Evolutionary conservation across 2,329 filamentous ascomycete genomes (phyloP), one percentile per base, ranked within the genome.

Genomic region (Leptodontidium sp.): DNA sequence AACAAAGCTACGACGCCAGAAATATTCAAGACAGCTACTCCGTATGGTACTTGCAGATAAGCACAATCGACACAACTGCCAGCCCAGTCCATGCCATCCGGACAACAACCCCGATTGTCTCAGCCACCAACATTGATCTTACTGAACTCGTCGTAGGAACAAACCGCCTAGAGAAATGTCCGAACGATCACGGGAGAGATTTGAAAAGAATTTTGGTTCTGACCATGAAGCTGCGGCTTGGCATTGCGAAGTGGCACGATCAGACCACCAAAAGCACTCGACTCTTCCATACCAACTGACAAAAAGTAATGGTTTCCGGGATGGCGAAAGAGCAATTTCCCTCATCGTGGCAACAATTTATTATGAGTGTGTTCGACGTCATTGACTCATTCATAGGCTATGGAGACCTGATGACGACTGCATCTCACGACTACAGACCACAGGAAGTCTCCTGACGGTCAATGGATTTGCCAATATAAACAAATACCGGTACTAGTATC

Each of bases 211-310:
- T 3, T 1, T 2, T 32, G 52, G 52, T 35, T 55, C 29, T n/a
- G 55, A 5, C 35, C 35, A 15, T 40, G 4, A 58, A 21, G 9
- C 14, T 6, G 32, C n/a, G 21, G 11, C 35, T 58, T 58, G 35
- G 35, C 9, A 12, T 43, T n/a, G 35, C 55, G 55, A 40, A 58
- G 35, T 58, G 55, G 55, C 55, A 58, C 55, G 32, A 58, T 40
- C 55, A 58, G 17, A n/a, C 55, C 55, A 58, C 55, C 5, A 47
- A 55, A 55, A 55, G 52, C 52, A 55, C 26, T 35, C 15, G 29
- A 55, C 29, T 35, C 29, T 32, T 53, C 24, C 24, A 15, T 6
- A 53, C 24, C 24, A 32, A 53, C 50, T 24, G 26, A 35, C 26
- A 55, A 35, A 7, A 7, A n/a, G 8, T 11, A 12, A 35, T 8